Percentiles rank a stretch among this genome's conserved stretches.
Conservation (phyloP, 345 rosid species). For the Xanthoceras sorbifolium region DNA sequence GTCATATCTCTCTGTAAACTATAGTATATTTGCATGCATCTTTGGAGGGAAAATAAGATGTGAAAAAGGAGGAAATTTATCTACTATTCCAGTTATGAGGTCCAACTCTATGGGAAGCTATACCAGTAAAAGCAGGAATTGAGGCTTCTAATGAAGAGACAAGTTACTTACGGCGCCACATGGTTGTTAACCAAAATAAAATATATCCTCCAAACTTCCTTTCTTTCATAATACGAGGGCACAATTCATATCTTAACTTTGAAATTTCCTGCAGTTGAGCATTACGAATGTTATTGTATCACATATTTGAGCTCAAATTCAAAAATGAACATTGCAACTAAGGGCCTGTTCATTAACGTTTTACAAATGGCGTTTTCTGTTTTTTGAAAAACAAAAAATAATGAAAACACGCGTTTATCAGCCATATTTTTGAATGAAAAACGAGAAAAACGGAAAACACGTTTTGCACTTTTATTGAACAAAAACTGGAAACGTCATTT, state of each 20-base stretch:
- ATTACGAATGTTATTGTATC: not conserved
- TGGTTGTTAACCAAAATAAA: conserved; percentile 60
- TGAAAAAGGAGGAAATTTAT: not conserved
- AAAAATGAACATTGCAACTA: not conserved
- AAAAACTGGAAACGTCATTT: too few species aligned
- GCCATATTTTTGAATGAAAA: too few species aligned
- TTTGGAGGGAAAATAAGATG: not conserved
- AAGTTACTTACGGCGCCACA: conserved; percentile 45
- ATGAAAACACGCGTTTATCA: too few species aligned
- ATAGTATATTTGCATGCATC: not conserved
- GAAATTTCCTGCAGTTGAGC: conserved; percentile 54
- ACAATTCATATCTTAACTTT: conserved; percentile 59
- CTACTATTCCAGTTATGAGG: not conserved
- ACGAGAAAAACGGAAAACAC: too few species aligned
- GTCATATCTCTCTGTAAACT: not conserved
- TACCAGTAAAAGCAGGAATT: not conserved
- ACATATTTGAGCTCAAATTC: not conserved
- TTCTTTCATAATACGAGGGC: conserved; percentile 65
- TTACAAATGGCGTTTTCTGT: too few species aligned
- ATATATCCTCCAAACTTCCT: conserved; percentile 76
- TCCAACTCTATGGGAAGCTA: not conserved
- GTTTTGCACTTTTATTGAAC: too few species aligned
- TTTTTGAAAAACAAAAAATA: too few species aligned
- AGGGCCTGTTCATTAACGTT: too few species aligned
- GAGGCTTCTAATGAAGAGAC: conserved; percentile 2